These are phyloP conservation scores for Backusella macrospora DNA, from an alignment of 192 early-diverging fungal species.

Conservation along the genomic window DNA sequence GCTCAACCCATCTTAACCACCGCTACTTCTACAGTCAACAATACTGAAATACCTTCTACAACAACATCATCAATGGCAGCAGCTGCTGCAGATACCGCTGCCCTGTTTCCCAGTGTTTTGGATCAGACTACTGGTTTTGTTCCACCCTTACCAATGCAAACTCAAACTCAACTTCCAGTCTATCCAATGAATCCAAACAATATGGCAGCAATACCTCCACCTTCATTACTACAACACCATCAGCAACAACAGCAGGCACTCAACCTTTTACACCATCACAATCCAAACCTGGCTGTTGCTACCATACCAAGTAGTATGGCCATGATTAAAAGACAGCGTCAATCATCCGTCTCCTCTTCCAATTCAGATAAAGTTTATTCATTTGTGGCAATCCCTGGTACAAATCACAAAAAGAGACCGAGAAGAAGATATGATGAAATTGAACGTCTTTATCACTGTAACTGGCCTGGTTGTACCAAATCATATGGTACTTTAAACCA, in stretches of 20 bases:
- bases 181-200: not conserved
- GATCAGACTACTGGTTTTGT: constrained; percentile 8
- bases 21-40: not conserved
- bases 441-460: constrained; percentile 62
- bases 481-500: constrained; percentile 64
- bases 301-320: not conserved
- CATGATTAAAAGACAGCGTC: not conserved
- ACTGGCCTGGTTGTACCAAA: constrained; percentile 56
- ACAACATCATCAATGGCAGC: not conserved
- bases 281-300: not conserved
- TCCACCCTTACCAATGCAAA: constrained; percentile 1
- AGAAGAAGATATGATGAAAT: constrained; percentile 62
- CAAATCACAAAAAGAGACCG: constrained; percentile 59
- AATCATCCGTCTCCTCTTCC: constrained; percentile 18
- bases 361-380: constrained; percentile 31
- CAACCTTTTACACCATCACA: too few species aligned
- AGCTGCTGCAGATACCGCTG: not conserved
- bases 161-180: not conserved
- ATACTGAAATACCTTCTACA: not conserved
- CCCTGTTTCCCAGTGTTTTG: not conserved
- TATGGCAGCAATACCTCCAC: not conserved
- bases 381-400: constrained; percentile 56
- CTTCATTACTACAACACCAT: not conserved
- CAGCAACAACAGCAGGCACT: not conserved
- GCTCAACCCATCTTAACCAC: not conserved